Evolutionary conservation across 768 basidiomycete genomes (phyloP).

Genomic region (Mycena epipterygia): DNA sequence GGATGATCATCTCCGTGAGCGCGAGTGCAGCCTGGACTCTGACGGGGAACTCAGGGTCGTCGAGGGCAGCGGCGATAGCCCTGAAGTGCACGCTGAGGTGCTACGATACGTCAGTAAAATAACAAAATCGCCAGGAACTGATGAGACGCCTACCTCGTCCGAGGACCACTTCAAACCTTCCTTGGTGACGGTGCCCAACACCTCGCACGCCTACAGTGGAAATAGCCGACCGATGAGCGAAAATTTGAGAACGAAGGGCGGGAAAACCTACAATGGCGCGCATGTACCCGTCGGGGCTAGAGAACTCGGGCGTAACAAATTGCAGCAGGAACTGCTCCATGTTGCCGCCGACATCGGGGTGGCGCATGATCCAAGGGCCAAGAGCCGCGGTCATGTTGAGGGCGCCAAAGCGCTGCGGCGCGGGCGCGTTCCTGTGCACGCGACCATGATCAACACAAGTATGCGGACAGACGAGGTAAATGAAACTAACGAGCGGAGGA

Average conservation of each 20-base stretch:
- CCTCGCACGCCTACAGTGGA: slow-evolving; percentile 78
- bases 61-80: slow-evolving; percentile 75
- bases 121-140: background rate
- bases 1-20: slow-evolving; percentile 80
- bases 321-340: slow-evolving; percentile 85
- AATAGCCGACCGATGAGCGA: background rate
- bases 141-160: slow-evolving; percentile 66
- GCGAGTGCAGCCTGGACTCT: slow-evolving; percentile 87
- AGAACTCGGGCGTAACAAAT: slow-evolving; percentile 82
- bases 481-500: slow-evolving; percentile 73
- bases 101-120: slow-evolving; percentile 48
- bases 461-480: background rate
- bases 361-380: slow-evolving; percentile 85
- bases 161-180: slow-evolving; percentile 76
- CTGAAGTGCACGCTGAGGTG: slow-evolving; percentile 74
- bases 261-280: slow-evolving; percentile 75
- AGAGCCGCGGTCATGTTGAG: slow-evolving; percentile 86
- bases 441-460: background rate
- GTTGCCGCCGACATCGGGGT: slow-evolving; percentile 81
- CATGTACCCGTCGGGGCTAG: slow-evolving; percentile 76
- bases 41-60: slow-evolving; percentile 86
- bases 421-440: slow-evolving; percentile 52
- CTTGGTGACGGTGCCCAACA: slow-evolving; percentile 82
- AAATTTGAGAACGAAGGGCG: slow-evolving; percentile 5
- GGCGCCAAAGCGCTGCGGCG: slow-evolving; percentile 85